These are phyloP conservation scores for Talaromyces trachyspermus DNA, from an alignment of 495 filamentous ascomycete species.

Conservation along the genomic window DNA sequence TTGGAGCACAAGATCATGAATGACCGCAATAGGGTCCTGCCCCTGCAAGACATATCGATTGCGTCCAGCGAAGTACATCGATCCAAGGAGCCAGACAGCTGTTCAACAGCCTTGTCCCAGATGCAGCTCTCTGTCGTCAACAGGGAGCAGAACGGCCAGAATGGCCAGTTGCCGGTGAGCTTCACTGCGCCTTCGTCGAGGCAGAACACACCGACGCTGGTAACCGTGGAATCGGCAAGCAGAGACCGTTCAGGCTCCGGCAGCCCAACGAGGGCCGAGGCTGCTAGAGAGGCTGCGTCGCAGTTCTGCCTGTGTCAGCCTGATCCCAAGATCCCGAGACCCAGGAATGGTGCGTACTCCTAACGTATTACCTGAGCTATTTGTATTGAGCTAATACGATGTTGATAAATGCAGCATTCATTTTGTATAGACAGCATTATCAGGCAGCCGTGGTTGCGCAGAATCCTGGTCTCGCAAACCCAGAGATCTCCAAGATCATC, in stretches of 20 bases:
- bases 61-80: neutral
- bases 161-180: neutral
- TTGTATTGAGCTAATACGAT: too few relatives aligned
- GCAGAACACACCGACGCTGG: neutral
- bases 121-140: slow-evolving; percentile 27
- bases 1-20: slow-evolving; percentile 48
- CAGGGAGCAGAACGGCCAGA: slow-evolving; percentile 15
- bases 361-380: too few relatives aligned
- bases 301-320: slow-evolving; percentile 88
- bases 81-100: slow-evolving; percentile 7
- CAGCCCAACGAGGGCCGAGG: slow-evolving; percentile 25
- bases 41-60: neutral
- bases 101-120: slow-evolving; percentile 23
- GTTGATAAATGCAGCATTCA: slow-evolving; percentile 87
- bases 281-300: slow-evolving; percentile 29
- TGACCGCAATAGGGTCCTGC: slow-evolving; percentile 13
- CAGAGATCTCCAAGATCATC: slow-evolving; percentile 97
- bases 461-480: slow-evolving; percentile 86
- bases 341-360: slow-evolving; percentile 87
- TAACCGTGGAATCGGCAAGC: neutral
- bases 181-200: neutral
- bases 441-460: slow-evolving; percentile 73
- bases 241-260: slow-evolving; percentile 26
- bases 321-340: slow-evolving; percentile 86
- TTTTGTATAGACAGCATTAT: slow-evolving; percentile 91